Evolutionary conservation across 495 filamentous ascomycete species (phyloP).

Genomic region (Tetracladium setigerum): DNA sequence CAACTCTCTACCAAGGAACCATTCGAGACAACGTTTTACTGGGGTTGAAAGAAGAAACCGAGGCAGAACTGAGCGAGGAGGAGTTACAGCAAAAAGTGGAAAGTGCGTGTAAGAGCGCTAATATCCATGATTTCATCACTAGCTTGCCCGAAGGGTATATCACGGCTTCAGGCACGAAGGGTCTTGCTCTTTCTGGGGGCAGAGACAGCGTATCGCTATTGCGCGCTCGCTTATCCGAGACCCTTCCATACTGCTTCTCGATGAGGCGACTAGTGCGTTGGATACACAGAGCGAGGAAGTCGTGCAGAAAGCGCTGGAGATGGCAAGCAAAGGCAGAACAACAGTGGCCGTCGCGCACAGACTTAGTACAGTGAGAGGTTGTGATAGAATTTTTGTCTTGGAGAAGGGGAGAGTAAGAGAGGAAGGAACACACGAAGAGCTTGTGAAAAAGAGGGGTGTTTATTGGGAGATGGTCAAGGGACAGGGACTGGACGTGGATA

Average conservation of each 20-base stretch:
- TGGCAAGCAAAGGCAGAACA: constrained; percentile 60
- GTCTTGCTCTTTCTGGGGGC: constrained; percentile 44
- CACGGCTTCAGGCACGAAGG: constrained; percentile 45
- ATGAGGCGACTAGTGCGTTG: constrained; percentile 78
- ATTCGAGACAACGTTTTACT: constrained; percentile 47
- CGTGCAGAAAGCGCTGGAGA: constrained; percentile 64
- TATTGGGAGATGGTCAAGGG: no score
- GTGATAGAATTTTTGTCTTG: constrained; percentile 67
- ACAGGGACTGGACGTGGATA: no score
- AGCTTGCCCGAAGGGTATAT: constrained; percentile 47
- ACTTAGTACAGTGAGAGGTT: constrained; percentile 60
- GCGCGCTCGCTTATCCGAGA: constrained; percentile 67
- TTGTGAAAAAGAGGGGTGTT: constrained; percentile 36
- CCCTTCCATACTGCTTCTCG: constrained; percentile 74
- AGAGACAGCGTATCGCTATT: constrained; percentile 66
- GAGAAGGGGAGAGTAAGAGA: constrained; percentile 58
- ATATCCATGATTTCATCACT: constrained; percentile 33
- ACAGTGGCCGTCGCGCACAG: constrained; percentile 74
- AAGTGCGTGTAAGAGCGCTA: constrained; percentile 10
- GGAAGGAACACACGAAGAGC: constrained; percentile 55
- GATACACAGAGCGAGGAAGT: constrained; percentile 64
- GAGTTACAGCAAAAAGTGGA: background rate
- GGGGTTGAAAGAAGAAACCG: constrained; percentile 33
- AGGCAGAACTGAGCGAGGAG: constrained; percentile 32
- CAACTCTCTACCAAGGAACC: constrained; percentile 46